Evolutionary conservation across 495 filamentous ascomycete genomes (phyloP).

Genomic region (Trichocladium uniseriatum): DNA sequence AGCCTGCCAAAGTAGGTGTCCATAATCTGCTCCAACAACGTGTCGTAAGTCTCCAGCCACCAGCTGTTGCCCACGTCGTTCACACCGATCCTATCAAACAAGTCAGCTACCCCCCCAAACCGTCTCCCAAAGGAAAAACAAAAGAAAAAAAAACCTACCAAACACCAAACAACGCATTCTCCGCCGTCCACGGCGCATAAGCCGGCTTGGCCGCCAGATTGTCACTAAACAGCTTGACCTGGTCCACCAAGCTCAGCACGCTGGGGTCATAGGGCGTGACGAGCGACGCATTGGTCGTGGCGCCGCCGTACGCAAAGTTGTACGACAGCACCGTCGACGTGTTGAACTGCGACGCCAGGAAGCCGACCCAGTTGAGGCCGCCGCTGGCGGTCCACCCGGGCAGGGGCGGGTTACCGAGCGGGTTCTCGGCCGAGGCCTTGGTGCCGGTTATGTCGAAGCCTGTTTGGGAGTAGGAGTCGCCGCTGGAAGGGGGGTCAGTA

Average conservation of each 20-base stretch:
- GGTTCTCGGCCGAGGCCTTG: conserved; percentile 55
- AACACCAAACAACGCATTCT: conserved; percentile 54
- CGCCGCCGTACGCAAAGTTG: conserved; percentile 61
- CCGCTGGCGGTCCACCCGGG: conserved; percentile 52
- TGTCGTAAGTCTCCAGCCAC: conserved; percentile 33
- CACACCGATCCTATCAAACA: too few species aligned
- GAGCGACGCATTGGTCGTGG: conserved; percentile 54
- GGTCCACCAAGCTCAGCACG: conserved; percentile 50
- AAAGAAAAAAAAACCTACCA: too few species aligned
- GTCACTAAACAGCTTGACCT: conserved; percentile 44
- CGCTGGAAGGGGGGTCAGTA: conserved; percentile 24
- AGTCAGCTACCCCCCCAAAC: too few species aligned
- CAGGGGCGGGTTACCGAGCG: conserved; percentile 65
- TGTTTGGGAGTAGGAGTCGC: conserved; percentile 46
- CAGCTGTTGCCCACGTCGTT: conserved; percentile 69
- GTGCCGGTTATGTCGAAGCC: conserved; percentile 54
- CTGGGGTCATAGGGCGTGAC: conserved; percentile 38
- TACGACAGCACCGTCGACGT: conserved; percentile 49
- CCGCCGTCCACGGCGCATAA: conserved; percentile 50
- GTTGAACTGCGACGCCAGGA: conserved; percentile 55
- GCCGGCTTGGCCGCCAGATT: conserved; percentile 22
- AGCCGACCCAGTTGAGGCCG: conserved; percentile 61
- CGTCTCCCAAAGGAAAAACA: too few species aligned
- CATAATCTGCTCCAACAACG: conserved; percentile 47
- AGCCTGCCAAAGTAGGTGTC: conserved; percentile 46